phyloP scores from a whole-genome alignment of 176 grass and related monocot genomes.

The Pontederia crassipes region DNA sequence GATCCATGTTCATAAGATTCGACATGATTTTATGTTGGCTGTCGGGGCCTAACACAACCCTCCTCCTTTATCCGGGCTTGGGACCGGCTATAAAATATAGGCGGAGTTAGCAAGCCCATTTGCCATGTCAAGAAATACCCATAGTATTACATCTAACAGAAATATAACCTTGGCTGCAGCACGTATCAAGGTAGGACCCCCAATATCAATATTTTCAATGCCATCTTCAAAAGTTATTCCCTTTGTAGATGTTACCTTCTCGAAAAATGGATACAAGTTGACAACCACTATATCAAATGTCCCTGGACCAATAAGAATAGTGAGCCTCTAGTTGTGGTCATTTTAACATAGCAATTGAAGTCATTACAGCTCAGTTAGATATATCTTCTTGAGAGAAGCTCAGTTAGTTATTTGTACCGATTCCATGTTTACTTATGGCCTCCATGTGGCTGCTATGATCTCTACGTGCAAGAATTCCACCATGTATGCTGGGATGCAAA shows the following conservation, averaged over 20 bases:
- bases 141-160: not conserved
- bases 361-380: not conserved
- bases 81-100: no score
- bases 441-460: conserved; percentile 76
- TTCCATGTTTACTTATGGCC: conserved; percentile 56
- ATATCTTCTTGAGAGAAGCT: no score
- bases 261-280: conserved; percentile 91
- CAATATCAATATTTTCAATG: conserved; percentile 94
- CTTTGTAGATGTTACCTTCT: conserved; percentile 69
- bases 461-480: conserved; percentile 94
- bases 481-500: conserved; percentile 86
- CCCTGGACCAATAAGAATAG: conserved; percentile 24
- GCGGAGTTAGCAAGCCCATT: no score
- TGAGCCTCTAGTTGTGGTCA: not conserved
- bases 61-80: no score
- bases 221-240: conserved; percentile 81
- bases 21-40: no score
- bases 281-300: conserved; percentile 97
- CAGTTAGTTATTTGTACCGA: no score
- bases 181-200: conserved; percentile 86
- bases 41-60: no score
- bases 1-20: no score
- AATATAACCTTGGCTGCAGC: conserved; percentile 71
- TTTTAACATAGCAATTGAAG: no score
- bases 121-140: no score